Conservation (phyloP, 208 protist species). For the Acanthamoeba royreba region DNA sequence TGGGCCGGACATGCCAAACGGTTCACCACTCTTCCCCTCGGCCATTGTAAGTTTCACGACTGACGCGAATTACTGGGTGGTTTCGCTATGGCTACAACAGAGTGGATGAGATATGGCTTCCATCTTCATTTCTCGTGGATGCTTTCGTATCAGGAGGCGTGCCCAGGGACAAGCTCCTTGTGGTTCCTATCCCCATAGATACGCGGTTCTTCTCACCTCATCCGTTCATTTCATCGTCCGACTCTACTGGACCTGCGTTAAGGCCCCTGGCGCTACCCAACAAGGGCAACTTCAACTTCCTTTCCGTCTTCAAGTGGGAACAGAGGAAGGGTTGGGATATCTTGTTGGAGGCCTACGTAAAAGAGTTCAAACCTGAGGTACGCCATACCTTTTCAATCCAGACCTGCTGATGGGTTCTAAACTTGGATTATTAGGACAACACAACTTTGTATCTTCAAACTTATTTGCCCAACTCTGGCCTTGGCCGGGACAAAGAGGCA, state of each 20-base stretch:
- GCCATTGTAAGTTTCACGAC: neutral
- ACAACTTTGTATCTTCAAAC: neutral
- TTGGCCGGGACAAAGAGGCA: too few species aligned
- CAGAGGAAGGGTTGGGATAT: conserved; percentile 65
- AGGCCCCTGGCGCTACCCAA: neutral
- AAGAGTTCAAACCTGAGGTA: conserved; percentile 44
- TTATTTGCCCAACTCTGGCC: neutral
- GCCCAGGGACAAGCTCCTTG: neutral
- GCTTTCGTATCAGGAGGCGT: neutral
- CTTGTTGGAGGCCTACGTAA: conserved; percentile 52
- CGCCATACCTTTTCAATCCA: conserved; percentile 51
- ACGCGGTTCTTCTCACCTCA: neutral
- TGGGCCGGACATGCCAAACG: neutral
- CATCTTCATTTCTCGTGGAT: conserved; percentile 4
- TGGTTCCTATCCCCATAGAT: conserved; percentile 45
- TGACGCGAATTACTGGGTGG: neutral
- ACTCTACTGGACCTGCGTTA: neutral
- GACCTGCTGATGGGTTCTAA: too few species aligned
- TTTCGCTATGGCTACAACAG: neutral
- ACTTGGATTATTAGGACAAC: neutral
- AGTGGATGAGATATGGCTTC: conserved; percentile 41
- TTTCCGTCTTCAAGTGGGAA: conserved; percentile 70
- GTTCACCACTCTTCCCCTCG: neutral
- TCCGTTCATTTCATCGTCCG: neutral
- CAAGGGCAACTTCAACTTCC: neutral